Base-by-base conservation (phyloP, 2,329 filamentous ascomycete genomes). In the Sporothrix pallida region DNA sequence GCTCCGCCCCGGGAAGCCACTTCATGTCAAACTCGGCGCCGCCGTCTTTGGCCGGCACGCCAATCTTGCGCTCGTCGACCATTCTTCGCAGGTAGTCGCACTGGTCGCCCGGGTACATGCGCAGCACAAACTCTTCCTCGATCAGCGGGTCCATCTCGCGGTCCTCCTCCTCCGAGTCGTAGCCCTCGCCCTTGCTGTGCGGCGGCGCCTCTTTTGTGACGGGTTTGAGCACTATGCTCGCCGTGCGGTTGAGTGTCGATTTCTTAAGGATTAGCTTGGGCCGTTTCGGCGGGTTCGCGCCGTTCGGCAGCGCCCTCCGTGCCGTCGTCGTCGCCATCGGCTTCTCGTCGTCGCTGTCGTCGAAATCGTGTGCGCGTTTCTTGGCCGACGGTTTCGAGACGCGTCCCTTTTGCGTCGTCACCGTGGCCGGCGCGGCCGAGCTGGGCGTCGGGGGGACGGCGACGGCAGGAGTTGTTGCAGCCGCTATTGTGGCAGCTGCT, bases 111-210 rank as follows among this genome's bases (percentile, higher is more conserved):
- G 94, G 93, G 72, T 90, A 82, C 92, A 98, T 97, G 74, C 96
- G 93, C 75, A 99, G 82, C 9, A 99, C 87, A 77, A 98, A 93
- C 76, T 97, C 92, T 79, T 95, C 92, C 81, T 98, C 95, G 75
- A 97, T 93, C 0, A 92, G 88, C 0, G 96, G 96, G 79, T 99
- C 96, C 10, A 85, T 83, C 81, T 99, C 96, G 15, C 91, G 90
- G 79, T 98, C 96, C 72, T 94, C 96, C 13, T 95, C 94, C 82
- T 98, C 96, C 2, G 95, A 98, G 81, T 99, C 96, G 82, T 98
- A 99, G 8, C 95, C 96, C 73, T 97, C 94, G 70, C 96, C 96
- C 0, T 89, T 88, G 5, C 90, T 90, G 76, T 93, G 88, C 46
- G 88, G 85, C 7, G 93, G 91, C 1, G 89, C 86, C 76, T 90